Conservation (phyloP, 2,329 filamentous ascomycete species). For the Colletotrichum tamarilloi region DNA sequence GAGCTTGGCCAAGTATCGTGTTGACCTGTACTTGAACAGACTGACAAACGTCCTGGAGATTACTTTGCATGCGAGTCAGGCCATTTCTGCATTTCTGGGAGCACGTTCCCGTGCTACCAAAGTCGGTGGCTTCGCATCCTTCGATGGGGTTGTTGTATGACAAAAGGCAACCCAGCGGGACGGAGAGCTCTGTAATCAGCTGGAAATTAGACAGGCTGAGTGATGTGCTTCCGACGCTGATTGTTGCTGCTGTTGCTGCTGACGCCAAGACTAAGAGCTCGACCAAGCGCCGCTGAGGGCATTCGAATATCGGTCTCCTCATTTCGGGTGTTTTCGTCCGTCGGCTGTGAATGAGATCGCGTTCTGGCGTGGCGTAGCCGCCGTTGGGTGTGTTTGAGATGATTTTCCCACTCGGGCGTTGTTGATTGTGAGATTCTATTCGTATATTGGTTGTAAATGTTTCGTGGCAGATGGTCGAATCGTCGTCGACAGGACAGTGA, state of each 20-base stretch:
- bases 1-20: conserved; percentile 50
- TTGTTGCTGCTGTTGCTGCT: conserved; percentile 16
- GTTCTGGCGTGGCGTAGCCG: conserved; percentile 5
- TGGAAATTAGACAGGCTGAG: conserved; percentile 52
- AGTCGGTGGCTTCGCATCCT: conserved; percentile 52
- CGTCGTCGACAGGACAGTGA: conserved; percentile 13
- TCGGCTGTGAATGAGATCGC: neutral
- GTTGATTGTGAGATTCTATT: neutral
- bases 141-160: conserved; percentile 55
- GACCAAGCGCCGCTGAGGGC: conserved; percentile 8
- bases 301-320: conserved; percentile 10
- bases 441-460: neutral
- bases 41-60: conserved; percentile 43
- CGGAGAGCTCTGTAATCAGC: conserved; percentile 48
- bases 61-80: conserved; percentile 41
- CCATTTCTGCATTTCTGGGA: conserved; percentile 49
- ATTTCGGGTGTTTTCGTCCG: conserved; percentile 5
- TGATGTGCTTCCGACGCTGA: conserved; percentile 15
- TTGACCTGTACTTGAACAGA: conserved; percentile 39
- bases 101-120: conserved; percentile 48
- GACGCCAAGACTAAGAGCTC: conserved; percentile 22
- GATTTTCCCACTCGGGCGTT: neutral
- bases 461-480: neutral
- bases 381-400: neutral
- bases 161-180: conserved; percentile 50